These are phyloP conservation scores for Seminavis robusta DNA, from an alignment of 108 stramenopile genomes.

Conservation along the genomic window DNA sequence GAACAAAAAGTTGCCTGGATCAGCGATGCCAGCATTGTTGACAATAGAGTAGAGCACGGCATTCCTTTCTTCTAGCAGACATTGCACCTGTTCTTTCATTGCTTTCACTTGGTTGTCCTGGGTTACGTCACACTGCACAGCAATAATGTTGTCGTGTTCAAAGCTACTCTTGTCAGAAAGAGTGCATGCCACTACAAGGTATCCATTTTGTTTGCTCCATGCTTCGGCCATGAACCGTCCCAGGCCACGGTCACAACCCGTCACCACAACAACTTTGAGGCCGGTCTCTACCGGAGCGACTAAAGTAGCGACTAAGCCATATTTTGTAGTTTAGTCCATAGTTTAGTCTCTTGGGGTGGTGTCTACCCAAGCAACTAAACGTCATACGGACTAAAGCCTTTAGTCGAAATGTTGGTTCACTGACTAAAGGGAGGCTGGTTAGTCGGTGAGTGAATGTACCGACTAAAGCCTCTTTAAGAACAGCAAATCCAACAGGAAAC, in stretches of 20 bases:
- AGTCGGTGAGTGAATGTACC: no score
- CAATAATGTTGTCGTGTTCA: neutral
- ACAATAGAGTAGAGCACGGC: slow-evolving; percentile 10
- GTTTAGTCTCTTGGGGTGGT: no score
- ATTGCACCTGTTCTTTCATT: neutral
- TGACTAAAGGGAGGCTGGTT: no score
- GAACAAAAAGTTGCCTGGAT: slow-evolving; percentile 7
- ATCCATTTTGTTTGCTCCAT: neutral
- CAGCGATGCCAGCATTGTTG: slow-evolving; percentile 13
- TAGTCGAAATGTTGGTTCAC: no score
- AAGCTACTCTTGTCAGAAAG: neutral
- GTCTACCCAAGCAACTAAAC: no score
- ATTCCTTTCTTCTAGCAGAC: neutral
- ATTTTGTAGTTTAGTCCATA: no score
- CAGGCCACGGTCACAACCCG: slow-evolving; percentile 21
- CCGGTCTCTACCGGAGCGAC: no score
- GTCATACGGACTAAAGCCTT: no score
- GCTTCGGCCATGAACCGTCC: slow-evolving; percentile 11
- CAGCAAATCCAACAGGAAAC: no score
- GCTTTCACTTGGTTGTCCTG: neutral
- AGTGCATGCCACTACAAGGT: neutral
- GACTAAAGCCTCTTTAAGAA: no score
- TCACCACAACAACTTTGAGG: slow-evolving; percentile 10
- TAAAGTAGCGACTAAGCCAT: no score
- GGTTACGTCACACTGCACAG: slow-evolving; percentile 11